Percentiles rank a stretch among this genome's conserved stretches.
Evolutionary conservation across 352 stramenopile genomes (phyloP).

Genomic region (Pythium guiyangense): DNA sequence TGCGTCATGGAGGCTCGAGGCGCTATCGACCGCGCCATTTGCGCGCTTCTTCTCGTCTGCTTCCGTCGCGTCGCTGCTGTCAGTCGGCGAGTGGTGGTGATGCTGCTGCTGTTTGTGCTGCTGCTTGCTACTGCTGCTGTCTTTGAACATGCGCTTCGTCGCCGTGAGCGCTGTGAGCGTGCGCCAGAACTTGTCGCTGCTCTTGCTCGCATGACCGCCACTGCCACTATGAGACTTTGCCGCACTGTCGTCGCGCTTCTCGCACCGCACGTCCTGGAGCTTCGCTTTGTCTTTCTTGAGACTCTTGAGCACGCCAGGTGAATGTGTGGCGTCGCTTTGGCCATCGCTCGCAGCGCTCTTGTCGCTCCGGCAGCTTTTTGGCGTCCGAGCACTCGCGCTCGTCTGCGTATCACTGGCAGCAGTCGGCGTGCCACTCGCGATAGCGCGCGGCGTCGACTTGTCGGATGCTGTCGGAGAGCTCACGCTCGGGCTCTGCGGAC

Average conservation of each 20-base stretch:
- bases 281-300: constrained; percentile 7
- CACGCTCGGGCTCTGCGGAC: constrained; percentile 32
- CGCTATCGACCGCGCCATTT: not conserved
- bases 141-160: constrained; percentile 26
- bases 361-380: too few species aligned
- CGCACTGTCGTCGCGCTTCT: constrained; percentile 4
- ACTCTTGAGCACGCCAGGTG: constrained; percentile 10
- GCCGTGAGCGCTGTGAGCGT: constrained; percentile 33
- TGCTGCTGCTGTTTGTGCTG: constrained; percentile 13
- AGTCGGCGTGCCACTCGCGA: not conserved
- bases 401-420: not conserved
- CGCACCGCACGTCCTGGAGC: not conserved
- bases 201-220: constrained; percentile 3
- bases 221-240: not conserved
- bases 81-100: not conserved
- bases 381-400: not conserved
- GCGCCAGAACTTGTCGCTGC: constrained; percentile 30
- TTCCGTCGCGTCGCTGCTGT: not conserved
- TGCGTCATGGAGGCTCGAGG: not conserved
- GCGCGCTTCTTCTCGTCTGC: constrained; percentile 6
- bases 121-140: not conserved
- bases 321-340: not conserved
- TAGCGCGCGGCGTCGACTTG: constrained; percentile 10
- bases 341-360: not conserved
- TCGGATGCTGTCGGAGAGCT: constrained; percentile 8